Percentiles rank a stretch among this genome's conserved stretches.
phyloP scores from a whole-genome alignment of 352 stramenopile species.

The Globisporangium nagaii region DNA sequence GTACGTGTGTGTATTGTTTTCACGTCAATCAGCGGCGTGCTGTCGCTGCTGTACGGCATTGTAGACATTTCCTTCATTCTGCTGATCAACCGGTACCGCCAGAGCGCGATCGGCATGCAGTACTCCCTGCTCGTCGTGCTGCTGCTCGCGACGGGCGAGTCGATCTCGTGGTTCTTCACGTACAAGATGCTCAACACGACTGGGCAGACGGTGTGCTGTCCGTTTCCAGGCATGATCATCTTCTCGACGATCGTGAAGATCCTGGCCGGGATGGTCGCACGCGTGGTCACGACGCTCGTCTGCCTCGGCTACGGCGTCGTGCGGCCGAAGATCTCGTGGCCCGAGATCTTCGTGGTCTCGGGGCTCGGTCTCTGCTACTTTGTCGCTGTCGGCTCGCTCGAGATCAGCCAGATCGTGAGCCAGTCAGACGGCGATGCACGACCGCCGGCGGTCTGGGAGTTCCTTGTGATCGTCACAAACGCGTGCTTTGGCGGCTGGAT shows the following conservation, averaged over 20 bases:
- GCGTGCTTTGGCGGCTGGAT: slow-evolving; percentile 83
- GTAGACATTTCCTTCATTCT: slow-evolving; percentile 64
- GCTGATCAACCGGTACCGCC: slow-evolving; percentile 62
- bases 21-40: slow-evolving; percentile 35
- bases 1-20: slow-evolving; percentile 1
- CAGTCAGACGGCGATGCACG: slow-evolving; percentile 59
- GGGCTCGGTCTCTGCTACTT: slow-evolving; percentile 80
- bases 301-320: slow-evolving; percentile 81
- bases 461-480: slow-evolving; percentile 75
- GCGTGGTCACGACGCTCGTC: slow-evolving; percentile 70
- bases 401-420: slow-evolving; percentile 77
- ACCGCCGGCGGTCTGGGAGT: slow-evolving; percentile 70
- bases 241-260: slow-evolving; percentile 75
- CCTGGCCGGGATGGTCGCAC: slow-evolving; percentile 62
- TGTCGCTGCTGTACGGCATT: slow-evolving; percentile 70
- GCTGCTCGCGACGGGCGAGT: slow-evolving; percentile 66
- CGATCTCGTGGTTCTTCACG: slow-evolving; percentile 70
- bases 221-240: slow-evolving; percentile 61
- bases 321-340: slow-evolving; percentile 60
- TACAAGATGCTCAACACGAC: slow-evolving; percentile 72
- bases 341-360: slow-evolving; percentile 69
- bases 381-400: slow-evolving; percentile 63
- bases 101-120: slow-evolving; percentile 74
- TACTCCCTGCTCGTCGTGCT: slow-evolving; percentile 80
- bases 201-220: slow-evolving; percentile 68